phyloP scores from a whole-genome alignment of 2,329 filamentous ascomycete species.

The Fusarium anthophilum region DNA sequence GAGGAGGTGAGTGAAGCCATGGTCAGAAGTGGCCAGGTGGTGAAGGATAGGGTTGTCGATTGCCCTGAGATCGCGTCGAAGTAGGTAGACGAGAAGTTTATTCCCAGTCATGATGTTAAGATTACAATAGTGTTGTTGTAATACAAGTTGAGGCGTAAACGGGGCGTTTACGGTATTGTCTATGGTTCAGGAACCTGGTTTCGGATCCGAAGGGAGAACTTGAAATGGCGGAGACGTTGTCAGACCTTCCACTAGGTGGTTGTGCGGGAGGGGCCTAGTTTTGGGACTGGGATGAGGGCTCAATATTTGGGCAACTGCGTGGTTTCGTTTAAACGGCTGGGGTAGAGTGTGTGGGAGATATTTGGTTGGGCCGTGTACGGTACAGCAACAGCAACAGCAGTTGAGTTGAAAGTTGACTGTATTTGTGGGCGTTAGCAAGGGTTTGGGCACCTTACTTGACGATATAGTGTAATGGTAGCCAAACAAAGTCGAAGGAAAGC shows the following conservation, averaged over 20 bases:
- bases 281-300: constrained; percentile 1
- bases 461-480: neutral
- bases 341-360: neutral
- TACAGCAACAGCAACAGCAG: neutral
- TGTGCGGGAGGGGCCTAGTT: constrained; percentile 11
- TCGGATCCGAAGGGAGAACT: neutral
- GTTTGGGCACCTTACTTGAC: neutral
- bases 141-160: neutral
- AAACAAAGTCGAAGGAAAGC: neutral
- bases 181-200: neutral
- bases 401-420: neutral
- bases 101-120: constrained; percentile 44
- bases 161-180: neutral
- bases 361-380: constrained; percentile 2
- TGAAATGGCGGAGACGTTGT: neutral
- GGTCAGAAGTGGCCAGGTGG: constrained; percentile 59
- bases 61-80: constrained; percentile 77
- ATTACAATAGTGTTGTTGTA: neutral
- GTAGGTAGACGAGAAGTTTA: constrained; percentile 73
- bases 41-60: constrained; percentile 80
- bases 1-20: constrained; percentile 73
- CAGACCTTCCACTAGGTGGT: constrained; percentile 10
- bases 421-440: constrained; percentile 14
- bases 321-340: neutral
- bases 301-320: neutral